These are phyloP conservation scores for Samsoniella hepiali DNA, from an alignment of 2,329 filamentous ascomycete species.

Conservation along the genomic window DNA sequence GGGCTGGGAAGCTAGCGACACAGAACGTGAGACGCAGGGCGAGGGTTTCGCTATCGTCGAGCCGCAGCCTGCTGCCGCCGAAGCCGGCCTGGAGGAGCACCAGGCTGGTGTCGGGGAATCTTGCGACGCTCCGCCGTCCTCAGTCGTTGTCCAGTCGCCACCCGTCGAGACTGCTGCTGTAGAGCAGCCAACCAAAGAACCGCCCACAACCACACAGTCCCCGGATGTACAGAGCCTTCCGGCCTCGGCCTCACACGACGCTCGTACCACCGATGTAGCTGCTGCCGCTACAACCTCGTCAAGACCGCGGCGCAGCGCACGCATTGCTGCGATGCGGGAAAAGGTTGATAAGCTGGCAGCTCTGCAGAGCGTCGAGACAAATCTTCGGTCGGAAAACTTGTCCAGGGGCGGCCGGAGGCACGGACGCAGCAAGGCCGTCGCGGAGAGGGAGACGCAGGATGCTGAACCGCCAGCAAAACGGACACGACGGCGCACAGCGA, in stretches of 20 bases:
- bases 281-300: background rate
- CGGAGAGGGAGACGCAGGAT: background rate
- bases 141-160: background rate
- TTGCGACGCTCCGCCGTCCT: background rate
- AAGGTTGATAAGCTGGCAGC: background rate
- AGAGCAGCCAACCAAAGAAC: background rate
- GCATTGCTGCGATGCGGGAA: background rate
- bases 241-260: background rate
- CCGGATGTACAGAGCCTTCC: background rate
- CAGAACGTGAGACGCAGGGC: background rate
- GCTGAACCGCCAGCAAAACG: slow-evolving; percentile 4
- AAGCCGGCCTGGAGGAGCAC: background rate
- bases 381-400: background rate
- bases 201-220: background rate
- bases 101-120: background rate
- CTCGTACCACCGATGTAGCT: too few species aligned
- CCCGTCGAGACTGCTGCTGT: too few species aligned
- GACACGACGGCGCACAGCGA: background rate
- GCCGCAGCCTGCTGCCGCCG: background rate
- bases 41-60: background rate
- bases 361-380: background rate
- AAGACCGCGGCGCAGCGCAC: background rate
- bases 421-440: background rate
- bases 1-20: background rate
- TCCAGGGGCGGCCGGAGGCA: background rate